Percentiles rank a stretch among this genome's conserved stretches.
Evolutionary conservation across 202 grass and related monocot species (phyloP).

Genomic region (Sporobolus alterniflorus): DNA sequence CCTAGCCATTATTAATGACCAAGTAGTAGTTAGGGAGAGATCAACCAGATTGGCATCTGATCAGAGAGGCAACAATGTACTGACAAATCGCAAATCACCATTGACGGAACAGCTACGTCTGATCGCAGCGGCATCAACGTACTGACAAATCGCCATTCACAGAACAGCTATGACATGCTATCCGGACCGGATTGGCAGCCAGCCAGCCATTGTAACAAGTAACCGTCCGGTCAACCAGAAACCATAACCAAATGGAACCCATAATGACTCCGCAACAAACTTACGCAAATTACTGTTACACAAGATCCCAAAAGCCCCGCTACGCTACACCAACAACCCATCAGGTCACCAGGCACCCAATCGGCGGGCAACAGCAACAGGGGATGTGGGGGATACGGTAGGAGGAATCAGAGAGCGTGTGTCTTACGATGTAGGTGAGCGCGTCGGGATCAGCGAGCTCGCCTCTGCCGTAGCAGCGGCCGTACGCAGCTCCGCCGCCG

Average conservation of each 20-base stretch:
- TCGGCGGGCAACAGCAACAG: neutral
- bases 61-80: neutral
- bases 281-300: no score
- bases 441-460: slow-evolving; percentile 34
- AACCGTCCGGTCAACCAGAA: slow-evolving; percentile 7
- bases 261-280: neutral
- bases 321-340: neutral
- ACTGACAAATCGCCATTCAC: neutral
- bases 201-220: neutral
- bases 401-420: neutral
- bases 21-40: neutral
- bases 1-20: neutral
- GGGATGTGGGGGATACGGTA: neutral
- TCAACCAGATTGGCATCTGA: neutral
- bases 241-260: neutral
- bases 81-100: neutral
- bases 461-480: neutral
- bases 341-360: slow-evolving; percentile 10
- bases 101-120: neutral
- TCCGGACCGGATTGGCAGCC: neutral
- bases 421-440: slow-evolving; percentile 53
- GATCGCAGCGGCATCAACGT: no score
- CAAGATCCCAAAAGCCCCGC: neutral
- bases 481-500: neutral
- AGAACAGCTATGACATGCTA: neutral